A percentile compares a stretch with the other conserved stretches of the same genome.
Evolutionary conservation across 345 rosid genomes (phyloP).

Genomic region (Pelargonium nanum): DNA sequence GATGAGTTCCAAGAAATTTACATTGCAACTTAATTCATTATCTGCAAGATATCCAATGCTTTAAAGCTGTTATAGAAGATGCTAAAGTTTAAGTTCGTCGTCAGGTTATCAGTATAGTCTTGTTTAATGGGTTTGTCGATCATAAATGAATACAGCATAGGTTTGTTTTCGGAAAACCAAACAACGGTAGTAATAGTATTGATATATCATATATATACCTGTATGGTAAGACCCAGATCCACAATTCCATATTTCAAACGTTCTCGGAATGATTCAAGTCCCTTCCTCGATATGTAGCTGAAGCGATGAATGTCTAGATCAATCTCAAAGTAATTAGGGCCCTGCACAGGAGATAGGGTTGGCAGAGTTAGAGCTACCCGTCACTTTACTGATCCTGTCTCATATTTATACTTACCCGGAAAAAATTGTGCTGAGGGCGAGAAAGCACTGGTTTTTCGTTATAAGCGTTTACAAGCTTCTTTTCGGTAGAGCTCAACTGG

Average conservation of each 20-base stretch:
- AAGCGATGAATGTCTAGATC: conserved; percentile 89
- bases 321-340: conserved; percentile 81
- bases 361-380: not conserved
- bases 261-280: conserved; percentile 78
- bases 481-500: conserved; percentile 63
- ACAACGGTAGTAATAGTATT: not conserved
- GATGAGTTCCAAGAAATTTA: not conserved
- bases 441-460: conserved; percentile 93
- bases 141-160: too few species aligned
- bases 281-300: conserved; percentile 87
- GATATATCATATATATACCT: conserved; percentile 34
- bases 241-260: conserved; percentile 64
- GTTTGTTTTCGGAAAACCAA: not conserved
- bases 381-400: not conserved
- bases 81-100: too few species aligned
- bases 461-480: conserved; percentile 67
- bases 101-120: too few species aligned
- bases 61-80: too few species aligned
- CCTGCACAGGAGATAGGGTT: conserved; percentile 29
- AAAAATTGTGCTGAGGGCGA: conserved; percentile 89
- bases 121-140: too few species aligned
- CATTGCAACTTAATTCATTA: not conserved
- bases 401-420: conserved; percentile 27
- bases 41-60: too few species aligned
- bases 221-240: conserved; percentile 79